These are phyloP conservation scores for Pterulicium gracile DNA, from an alignment of 1,284 basidiomycete species.

Conservation along the genomic window DNA sequence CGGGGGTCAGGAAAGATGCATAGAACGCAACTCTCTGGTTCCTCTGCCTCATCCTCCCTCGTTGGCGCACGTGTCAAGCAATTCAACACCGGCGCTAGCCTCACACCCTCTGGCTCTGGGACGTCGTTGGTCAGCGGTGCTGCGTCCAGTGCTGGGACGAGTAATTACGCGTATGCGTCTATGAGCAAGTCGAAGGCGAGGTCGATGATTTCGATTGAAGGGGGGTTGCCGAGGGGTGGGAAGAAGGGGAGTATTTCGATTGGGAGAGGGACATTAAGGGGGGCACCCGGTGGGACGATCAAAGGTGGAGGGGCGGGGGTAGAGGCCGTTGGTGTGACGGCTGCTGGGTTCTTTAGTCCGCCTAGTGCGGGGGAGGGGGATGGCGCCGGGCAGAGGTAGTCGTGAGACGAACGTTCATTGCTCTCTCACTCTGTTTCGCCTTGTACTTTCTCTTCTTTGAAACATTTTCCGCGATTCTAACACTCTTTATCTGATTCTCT, in stretches of 20 bases:
- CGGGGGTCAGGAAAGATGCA: constrained; percentile 19
- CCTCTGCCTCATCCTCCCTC: not conserved
- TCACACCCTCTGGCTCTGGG: constrained; percentile 11
- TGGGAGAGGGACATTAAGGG: constrained; percentile 34
- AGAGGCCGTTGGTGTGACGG: constrained; percentile 59
- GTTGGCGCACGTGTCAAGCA: not conserved
- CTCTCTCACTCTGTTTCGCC: no score
- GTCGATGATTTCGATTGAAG: constrained; percentile 54
- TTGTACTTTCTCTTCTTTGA: no score
- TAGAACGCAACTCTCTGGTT: not conserved
- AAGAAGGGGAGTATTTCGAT: constrained; percentile 51
- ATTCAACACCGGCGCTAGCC: not conserved
- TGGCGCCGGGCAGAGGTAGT: not conserved
- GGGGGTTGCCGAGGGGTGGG: constrained; percentile 21
- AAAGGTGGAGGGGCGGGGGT: constrained; percentile 58
- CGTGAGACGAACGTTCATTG: no score
- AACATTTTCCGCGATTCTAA: no score
- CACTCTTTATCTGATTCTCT: no score
- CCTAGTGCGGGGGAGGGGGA: constrained; percentile 21
- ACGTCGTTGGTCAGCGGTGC: constrained; percentile 12
- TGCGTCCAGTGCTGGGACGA: no score
- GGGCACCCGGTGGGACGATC: constrained; percentile 47
- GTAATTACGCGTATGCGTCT: constrained; percentile 14
- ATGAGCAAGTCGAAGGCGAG: constrained; percentile 31
- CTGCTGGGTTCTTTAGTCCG: constrained; percentile 63